Conservation (phyloP, 225 moss, liverwort and hornwort species). For the Pleurozium schreberi region DNA sequence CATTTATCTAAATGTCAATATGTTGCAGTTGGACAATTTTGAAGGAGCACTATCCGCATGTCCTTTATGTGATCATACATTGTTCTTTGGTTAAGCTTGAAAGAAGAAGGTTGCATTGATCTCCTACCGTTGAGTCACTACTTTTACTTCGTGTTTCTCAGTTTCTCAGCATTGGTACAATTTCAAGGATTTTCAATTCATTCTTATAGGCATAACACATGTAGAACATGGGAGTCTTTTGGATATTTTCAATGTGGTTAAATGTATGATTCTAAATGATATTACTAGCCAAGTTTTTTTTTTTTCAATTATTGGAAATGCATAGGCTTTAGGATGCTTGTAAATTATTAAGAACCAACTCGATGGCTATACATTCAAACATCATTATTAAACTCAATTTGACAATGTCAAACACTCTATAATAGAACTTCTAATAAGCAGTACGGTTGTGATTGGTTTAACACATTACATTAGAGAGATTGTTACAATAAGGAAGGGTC, state of each 20-base stretch:
- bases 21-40: neutral
- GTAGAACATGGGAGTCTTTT: no score
- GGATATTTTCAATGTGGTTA: neutral
- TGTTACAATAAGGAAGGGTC: no score
- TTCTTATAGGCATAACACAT: neutral
- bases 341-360: neutral
- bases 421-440: no score
- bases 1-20: neutral
- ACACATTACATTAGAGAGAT: no score
- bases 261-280: neutral
- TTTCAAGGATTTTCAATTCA: neutral
- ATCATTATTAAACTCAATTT: neutral
- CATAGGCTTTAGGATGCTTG: neutral
- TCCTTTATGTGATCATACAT: neutral
- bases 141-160: neutral
- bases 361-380: neutral
- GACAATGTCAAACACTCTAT: neutral
- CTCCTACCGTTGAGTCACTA: neutral
- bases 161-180: neutral
- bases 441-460: no score
- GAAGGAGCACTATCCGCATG: neutral
- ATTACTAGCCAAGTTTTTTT: neutral
- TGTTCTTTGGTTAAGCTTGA: neutral
- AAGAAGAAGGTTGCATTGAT: neutral
- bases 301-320: neutral